Percentiles rank a stretch among this genome's conserved stretches.
Conservation (phyloP, 202 grass and related monocot genomes). For the Dendrocalamus latiflorus region DNA sequence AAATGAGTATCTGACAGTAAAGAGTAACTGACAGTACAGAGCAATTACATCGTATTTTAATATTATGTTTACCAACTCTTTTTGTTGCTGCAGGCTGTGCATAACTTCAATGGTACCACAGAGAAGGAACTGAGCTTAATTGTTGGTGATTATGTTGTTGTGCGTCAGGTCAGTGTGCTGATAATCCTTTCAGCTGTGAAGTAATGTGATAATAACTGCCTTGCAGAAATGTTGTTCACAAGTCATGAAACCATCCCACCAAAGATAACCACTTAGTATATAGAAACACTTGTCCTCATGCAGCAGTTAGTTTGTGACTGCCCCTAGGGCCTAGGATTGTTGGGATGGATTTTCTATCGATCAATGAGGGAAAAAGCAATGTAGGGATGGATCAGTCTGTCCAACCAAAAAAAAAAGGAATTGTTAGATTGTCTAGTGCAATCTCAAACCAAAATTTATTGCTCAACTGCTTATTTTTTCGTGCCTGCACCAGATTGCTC, state of each 20-base stretch:
- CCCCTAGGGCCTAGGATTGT: not conserved
- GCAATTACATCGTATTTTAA: not conserved
- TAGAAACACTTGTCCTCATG: not conserved
- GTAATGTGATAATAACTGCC: not conserved
- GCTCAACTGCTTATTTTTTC: not conserved
- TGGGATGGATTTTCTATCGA: not conserved
- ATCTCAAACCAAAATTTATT: not conserved
- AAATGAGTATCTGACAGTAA: constrained; percentile 30
- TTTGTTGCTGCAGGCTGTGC: constrained; percentile 56
- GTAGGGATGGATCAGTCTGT: not conserved
- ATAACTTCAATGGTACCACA: constrained; percentile 83
- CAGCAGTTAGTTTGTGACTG: not conserved
- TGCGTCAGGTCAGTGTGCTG: constrained; percentile 70
- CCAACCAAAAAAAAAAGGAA: not conserved
- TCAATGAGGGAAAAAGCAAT: constrained; percentile 4
- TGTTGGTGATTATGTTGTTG: constrained; percentile 91
- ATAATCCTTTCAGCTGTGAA: constrained; percentile 1
- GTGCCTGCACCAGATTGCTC: constrained; percentile 50
- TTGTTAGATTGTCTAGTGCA: not conserved
- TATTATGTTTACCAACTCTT: constrained; percentile 1
- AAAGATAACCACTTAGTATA: not conserved
- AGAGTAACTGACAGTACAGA: not conserved
- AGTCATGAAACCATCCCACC: not conserved
- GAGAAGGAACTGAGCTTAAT: constrained; percentile 95
- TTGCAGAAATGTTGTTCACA: not conserved